Conservation (phyloP, 179 eudicot species). For the Silene noctiflora region DNA sequence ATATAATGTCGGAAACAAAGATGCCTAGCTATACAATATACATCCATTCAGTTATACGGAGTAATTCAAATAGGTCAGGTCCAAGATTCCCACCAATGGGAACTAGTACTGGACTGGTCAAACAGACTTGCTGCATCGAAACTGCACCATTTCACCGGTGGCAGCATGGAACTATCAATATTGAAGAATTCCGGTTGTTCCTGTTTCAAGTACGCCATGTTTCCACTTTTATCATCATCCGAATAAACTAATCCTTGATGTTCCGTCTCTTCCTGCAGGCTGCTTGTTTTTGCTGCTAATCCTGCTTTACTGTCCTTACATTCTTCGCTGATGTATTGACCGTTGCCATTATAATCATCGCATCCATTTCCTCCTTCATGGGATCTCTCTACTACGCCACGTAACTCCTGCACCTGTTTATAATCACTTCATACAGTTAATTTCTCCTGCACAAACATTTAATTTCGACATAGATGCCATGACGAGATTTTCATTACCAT, state of each 20-base stretch:
- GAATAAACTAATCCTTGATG: conserved; percentile 27
- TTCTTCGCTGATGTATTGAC: conserved; percentile 25
- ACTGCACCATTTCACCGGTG: conserved; percentile 46
- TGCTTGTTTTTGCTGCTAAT: conserved; percentile 24
- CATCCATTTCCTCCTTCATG: conserved; percentile 23
- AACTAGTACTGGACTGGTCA: conserved; percentile 38
- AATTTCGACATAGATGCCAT: neutral
- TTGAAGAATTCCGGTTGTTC: conserved; percentile 34
- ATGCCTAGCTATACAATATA: conserved; percentile 15
- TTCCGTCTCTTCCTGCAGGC: conserved; percentile 30
- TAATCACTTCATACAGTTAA: neutral
- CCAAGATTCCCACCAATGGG: conserved; percentile 66
- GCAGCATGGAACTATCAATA: conserved; percentile 25
- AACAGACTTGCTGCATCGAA: conserved; percentile 36
- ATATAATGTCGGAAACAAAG: conserved; percentile 17
- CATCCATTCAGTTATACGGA: conserved; percentile 19
- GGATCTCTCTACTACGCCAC: conserved; percentile 31
- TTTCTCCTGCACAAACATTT: conserved; percentile 8
- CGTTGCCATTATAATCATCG: conserved; percentile 24
- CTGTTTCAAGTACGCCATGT: conserved; percentile 29
- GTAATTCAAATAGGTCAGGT: conserved; percentile 22
- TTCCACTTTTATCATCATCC: conserved; percentile 41
- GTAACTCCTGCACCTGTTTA: conserved; percentile 51
- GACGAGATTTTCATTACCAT: neutral
- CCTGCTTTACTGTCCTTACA: conserved; percentile 24